Conservation (phyloP, 108 stramenopile genomes). For the Epipyxis sp. region DNA sequence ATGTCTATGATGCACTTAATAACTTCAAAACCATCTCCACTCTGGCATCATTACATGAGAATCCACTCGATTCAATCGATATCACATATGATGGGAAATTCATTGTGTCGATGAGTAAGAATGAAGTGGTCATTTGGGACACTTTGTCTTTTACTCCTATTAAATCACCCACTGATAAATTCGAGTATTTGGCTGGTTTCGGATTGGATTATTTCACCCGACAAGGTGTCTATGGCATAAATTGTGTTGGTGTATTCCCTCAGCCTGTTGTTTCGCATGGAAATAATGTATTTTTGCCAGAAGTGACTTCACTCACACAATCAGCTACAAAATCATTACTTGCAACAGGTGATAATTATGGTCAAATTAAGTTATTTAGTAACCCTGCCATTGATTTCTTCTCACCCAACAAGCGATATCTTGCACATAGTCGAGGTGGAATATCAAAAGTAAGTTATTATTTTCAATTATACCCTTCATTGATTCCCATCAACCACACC, state of each 20-base stretch:
- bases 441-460: not conserved
- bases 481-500: too few relatives aligned
- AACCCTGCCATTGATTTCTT: not conserved
- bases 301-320: not conserved
- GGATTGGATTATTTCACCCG: not conserved
- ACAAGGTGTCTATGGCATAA: slow-evolving; percentile 11
- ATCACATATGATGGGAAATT: not conserved
- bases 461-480: too few relatives aligned
- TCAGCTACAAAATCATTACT: not conserved
- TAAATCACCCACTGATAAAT: not conserved
- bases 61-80: not conserved
- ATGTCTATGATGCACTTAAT: slow-evolving; percentile 15
- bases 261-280: not conserved
- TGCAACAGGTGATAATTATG: slow-evolving; percentile 2
- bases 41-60: not conserved
- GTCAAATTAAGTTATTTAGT: not conserved
- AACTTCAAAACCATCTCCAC: not conserved
- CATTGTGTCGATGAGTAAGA: not conserved
- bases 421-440: not conserved
- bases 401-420: not conserved
- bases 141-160: not conserved
- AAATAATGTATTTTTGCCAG: too few relatives aligned
- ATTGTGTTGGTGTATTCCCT: slow-evolving; percentile 2
- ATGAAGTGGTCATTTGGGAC: slow-evolving; percentile 13
- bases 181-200: not conserved